A percentile compares a stretch with the other conserved stretches of the same genome.
phyloP scores from a whole-genome alignment of 1,139 yeast species.

The Spencermartinsiella ligniputridi region DNA sequence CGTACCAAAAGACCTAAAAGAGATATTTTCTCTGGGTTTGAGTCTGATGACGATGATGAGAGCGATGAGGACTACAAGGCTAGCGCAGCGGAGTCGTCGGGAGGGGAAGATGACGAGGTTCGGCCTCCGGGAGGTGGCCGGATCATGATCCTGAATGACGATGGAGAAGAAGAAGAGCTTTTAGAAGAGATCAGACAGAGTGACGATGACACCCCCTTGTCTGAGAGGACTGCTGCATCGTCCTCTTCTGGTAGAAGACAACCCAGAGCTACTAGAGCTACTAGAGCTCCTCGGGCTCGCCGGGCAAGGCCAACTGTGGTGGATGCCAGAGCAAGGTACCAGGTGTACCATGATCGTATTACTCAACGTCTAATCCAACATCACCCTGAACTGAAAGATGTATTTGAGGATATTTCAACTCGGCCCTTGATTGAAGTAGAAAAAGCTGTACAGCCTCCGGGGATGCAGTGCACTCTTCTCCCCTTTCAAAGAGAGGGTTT shows the following conservation, averaged over 20 bases:
- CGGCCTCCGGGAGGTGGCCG: not conserved
- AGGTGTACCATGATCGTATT: conserved; percentile 15
- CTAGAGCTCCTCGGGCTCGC: not conserved
- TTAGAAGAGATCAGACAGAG: not conserved
- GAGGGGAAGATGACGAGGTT: not conserved
- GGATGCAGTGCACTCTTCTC: conserved; percentile 64
- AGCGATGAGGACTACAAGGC: conserved; percentile 8
- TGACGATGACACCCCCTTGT: not conserved
- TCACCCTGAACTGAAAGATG: conserved; percentile 73
- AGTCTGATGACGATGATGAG: conserved; percentile 2
- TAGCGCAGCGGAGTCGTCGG: conserved; percentile 6
- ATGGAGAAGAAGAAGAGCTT: no score
- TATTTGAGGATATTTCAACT: conserved; percentile 60
- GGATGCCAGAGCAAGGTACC: conserved; percentile 1
- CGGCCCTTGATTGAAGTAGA: conserved; percentile 49
- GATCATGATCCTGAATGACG: not conserved
- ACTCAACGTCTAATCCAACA: conserved; percentile 61
- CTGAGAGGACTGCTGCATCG: not conserved
- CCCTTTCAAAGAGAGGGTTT: conserved; percentile 95
- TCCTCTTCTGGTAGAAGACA: not conserved
- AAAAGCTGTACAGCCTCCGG: conserved; percentile 72
- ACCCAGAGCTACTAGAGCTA: not conserved
- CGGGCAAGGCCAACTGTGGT: no score
- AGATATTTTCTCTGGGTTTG: not conserved
- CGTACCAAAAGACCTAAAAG: no score